These are phyloP conservation scores for Paraphoma chrysanthemicola DNA, from an alignment of 2,329 filamentous ascomycete species.

Conservation along the genomic window DNA sequence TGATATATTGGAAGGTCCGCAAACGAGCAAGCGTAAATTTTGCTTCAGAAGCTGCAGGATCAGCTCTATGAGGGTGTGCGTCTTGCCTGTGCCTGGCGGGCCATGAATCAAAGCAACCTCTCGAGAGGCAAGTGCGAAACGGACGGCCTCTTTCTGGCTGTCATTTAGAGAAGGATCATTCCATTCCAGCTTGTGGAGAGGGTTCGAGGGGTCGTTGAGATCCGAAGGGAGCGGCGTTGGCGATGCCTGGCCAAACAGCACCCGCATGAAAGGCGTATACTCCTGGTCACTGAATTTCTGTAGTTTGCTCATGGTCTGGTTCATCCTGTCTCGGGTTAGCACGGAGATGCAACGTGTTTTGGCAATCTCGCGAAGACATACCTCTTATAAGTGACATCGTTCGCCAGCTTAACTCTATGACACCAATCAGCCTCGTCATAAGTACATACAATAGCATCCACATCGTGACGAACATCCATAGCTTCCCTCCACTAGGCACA, in stretches of 20 bases:
- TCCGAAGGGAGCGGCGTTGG: conserved; percentile 59
- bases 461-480: conserved; percentile 65
- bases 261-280: conserved; percentile 64
- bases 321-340: conserved; percentile 57
- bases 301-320: conserved; percentile 67
- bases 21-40: conserved; percentile 82
- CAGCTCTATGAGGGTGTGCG: conserved; percentile 92
- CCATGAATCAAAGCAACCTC: conserved; percentile 93
- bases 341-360: not conserved
- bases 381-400: conserved; percentile 71
- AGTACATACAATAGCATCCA: not conserved
- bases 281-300: conserved; percentile 63
- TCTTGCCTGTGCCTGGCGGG: conserved; percentile 95
- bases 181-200: conserved; percentile 58
- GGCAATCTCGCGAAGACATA: conserved; percentile 39
- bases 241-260: conserved; percentile 66
- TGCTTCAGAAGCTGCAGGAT: conserved; percentile 87
- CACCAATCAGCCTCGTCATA: conserved; percentile 40
- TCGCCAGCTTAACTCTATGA: conserved; percentile 68
- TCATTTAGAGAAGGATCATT: conserved; percentile 64
- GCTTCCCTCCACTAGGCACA: conserved; percentile 60
- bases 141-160: conserved; percentile 68
- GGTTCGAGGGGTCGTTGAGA: conserved; percentile 48
- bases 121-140: conserved; percentile 82
- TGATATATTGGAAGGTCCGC: conserved; percentile 94